phyloP scores from a whole-genome alignment of 1,284 basidiomycete species.

The Caloboletus inedulis region DNA sequence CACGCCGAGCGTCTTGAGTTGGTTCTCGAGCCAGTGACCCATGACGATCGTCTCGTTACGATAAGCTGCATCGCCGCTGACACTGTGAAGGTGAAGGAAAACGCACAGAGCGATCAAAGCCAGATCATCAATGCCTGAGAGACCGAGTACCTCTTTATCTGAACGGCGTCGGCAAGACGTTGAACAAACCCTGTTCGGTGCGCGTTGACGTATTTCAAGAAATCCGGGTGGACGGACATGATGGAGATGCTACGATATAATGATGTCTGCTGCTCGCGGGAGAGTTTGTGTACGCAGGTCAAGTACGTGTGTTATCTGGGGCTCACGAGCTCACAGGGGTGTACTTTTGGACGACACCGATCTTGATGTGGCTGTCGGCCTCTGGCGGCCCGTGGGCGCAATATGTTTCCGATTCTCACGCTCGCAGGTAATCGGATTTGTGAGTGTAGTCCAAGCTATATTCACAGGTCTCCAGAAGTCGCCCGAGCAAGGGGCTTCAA shows the following conservation, averaged over 20 bases:
- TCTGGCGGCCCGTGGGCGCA: too few species aligned
- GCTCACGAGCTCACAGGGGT: neutral
- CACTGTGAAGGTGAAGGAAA: conserved; percentile 36
- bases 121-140: neutral
- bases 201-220: conserved; percentile 64
- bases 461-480: neutral
- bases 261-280: neutral
- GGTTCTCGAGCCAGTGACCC: conserved; percentile 74
- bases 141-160: conserved; percentile 74
- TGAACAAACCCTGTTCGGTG: conserved; percentile 75
- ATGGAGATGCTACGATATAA: neutral
- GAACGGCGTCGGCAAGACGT: conserved; percentile 79
- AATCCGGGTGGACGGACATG: conserved; percentile 43
- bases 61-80: conserved; percentile 64
- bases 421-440: too few species aligned
- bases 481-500: neutral
- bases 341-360: neutral
- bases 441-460: neutral
- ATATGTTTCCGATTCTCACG: too few species aligned
- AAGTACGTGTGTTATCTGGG: neutral
- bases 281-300: neutral
- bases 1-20: conserved; percentile 75
- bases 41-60: conserved; percentile 79
- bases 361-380: neutral
- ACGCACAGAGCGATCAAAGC: neutral